Percentiles rank a stretch among this genome's conserved stretches.
These are phyloP conservation scores for Neoscytalidium dimidiatum DNA, from an alignment of 2,329 filamentous ascomycete genomes.

Conservation along the genomic window DNA sequence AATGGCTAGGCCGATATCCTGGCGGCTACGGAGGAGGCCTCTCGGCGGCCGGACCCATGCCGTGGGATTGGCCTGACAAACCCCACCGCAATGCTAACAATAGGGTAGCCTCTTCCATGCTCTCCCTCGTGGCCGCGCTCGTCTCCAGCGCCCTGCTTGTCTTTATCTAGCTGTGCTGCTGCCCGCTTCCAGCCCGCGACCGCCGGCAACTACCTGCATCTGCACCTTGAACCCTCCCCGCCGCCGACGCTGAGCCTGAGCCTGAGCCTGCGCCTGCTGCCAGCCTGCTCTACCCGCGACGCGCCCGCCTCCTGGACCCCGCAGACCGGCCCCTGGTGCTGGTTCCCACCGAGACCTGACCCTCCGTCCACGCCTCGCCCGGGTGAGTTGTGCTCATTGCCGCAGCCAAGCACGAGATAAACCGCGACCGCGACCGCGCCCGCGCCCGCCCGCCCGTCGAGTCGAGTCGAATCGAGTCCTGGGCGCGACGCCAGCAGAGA, in stretches of 20 bases:
- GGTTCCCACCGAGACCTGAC: neutral
- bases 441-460: neutral
- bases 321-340: conserved; percentile 4
- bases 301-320: conserved; percentile 19
- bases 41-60: conserved; percentile 15
- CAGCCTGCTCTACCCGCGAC: conserved; percentile 5
- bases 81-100: conserved; percentile 19
- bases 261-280: neutral
- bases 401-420: neutral
- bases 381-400: conserved; percentile 2
- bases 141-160: conserved; percentile 2
- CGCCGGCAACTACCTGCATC: neutral
- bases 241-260: neutral
- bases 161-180: conserved; percentile 17
- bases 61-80: conserved; percentile 12
- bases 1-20: neutral
- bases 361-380: neutral
- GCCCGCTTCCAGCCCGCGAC: no score
- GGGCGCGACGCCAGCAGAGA: neutral
- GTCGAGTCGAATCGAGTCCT: neutral
- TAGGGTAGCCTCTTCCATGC: conserved; percentile 12
- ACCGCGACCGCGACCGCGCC: neutral
- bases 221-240: neutral
- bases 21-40: conserved; percentile 13
- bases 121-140: conserved; percentile 9